Evolutionary conservation across 140 eudicot genomes (phyloP).

Genomic region (Bidens hawaiensis): DNA sequence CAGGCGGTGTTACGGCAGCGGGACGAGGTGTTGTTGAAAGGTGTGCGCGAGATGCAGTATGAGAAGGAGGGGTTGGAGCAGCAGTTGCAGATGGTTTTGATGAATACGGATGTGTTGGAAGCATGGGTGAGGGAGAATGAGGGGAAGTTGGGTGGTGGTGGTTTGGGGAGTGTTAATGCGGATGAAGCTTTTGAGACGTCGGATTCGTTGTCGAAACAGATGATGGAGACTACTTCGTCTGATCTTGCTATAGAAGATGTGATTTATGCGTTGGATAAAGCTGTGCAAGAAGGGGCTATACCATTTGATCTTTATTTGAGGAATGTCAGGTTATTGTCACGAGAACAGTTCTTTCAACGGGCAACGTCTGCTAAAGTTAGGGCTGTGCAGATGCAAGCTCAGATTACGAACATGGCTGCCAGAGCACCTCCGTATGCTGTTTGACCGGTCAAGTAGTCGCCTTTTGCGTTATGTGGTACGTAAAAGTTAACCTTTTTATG

Average conservation of each 20-base stretch:
- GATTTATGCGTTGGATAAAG: constrained; percentile 81
- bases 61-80: constrained; percentile 73
- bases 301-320: constrained; percentile 89
- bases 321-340: constrained; percentile 73
- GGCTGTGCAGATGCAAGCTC: constrained; percentile 86
- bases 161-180: constrained; percentile 33
- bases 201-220: constrained; percentile 39
- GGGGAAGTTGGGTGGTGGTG: constrained; percentile 40
- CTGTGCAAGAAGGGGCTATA: constrained; percentile 69
- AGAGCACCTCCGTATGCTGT: constrained; percentile 54
- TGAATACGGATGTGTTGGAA: constrained; percentile 72
- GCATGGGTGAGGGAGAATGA: constrained; percentile 91
- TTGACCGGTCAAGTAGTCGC: neutral
- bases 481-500: constrained; percentile 1
- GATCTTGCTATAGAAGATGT: constrained; percentile 90
- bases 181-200: constrained; percentile 64
- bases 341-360: constrained; percentile 89
- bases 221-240: constrained; percentile 64
- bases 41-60: constrained; percentile 55
- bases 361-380: constrained; percentile 69
- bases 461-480: constrained; percentile 23
- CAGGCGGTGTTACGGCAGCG: constrained; percentile 61
- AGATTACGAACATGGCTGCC: constrained; percentile 82
- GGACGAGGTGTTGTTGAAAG: constrained; percentile 42
- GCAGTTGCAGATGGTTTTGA: constrained; percentile 73